phyloP scores from a whole-genome alignment of 306 rosid species.

The Castanea mollissima region DNA sequence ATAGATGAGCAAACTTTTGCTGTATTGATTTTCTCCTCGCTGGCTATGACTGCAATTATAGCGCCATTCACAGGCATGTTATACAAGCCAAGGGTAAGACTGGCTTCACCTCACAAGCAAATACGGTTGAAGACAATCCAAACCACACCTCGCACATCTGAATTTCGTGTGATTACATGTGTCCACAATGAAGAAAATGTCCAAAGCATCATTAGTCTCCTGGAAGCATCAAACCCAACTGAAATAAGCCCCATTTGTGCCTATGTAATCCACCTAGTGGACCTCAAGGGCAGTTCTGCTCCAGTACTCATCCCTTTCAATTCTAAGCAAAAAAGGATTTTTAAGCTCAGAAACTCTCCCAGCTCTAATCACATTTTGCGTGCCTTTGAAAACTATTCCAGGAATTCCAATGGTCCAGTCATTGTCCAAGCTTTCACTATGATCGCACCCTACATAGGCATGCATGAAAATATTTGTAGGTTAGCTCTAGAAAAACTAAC shows the following conservation, averaged over 20 bases:
- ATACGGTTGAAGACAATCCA: conserved; percentile 20
- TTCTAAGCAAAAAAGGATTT: conserved; percentile 1
- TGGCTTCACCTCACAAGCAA: background rate
- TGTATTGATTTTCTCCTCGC: conserved; percentile 23
- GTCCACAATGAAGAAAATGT: conserved; percentile 48
- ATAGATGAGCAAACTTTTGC: conserved; percentile 23
- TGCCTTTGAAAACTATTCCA: conserved; percentile 54
- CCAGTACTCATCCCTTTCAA: conserved; percentile 48
- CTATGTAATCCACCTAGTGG: conserved; percentile 40
- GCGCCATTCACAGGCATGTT: conserved; percentile 20
- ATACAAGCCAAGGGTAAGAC: conserved; percentile 13
- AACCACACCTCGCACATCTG: conserved; percentile 7
- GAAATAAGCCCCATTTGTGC: conserved; percentile 33
- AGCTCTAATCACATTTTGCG: conserved; percentile 39
- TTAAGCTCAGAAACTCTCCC: conserved; percentile 20
- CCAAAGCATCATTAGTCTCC: conserved; percentile 31
- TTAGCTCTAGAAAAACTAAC: conserved; percentile 35
- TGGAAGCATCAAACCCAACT: conserved; percentile 44
- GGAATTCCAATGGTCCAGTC: conserved; percentile 31
- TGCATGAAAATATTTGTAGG: conserved; percentile 46
- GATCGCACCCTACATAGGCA: conserved; percentile 49
- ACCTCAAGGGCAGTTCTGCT: conserved; percentile 39
- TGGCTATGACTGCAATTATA: conserved; percentile 11
- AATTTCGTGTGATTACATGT: conserved; percentile 36
- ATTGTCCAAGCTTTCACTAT: conserved; percentile 31